These are phyloP conservation scores for Escovopsis sp. DNA, from an alignment of 2,329 filamentous ascomycete species.

Conservation along the genomic window DNA sequence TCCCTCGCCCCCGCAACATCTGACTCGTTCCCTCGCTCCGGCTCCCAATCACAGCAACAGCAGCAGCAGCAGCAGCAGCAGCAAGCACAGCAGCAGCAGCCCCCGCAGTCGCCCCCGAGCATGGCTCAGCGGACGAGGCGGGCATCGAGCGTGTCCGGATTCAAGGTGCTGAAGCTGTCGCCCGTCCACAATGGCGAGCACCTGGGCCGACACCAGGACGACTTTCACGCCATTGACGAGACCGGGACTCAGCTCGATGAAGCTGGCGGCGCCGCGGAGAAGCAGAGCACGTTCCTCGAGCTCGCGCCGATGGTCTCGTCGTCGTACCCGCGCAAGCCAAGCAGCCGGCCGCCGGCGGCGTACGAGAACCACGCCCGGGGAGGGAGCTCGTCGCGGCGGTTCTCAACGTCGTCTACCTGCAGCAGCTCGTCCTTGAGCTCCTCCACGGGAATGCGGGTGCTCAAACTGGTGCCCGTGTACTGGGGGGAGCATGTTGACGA, in stretches of 20 bases:
- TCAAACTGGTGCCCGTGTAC: conserved; percentile 51
- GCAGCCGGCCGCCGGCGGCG: conserved; percentile 8
- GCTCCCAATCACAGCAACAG: too few relatives aligned
- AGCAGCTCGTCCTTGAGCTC: conserved; percentile 16
- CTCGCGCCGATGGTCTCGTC: conserved; percentile 43
- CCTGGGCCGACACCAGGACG: conserved; percentile 37
- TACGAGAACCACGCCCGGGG: conserved; percentile 9
- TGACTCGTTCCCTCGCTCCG: conserved; percentile 30
- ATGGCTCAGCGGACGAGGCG: conserved; percentile 22
- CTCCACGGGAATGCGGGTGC: conserved; percentile 30
- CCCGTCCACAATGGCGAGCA: conserved; percentile 50
- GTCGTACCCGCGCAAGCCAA: conserved; percentile 34
- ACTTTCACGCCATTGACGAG: conserved; percentile 30
- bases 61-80: too few relatives aligned
- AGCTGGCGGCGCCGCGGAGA: neutral
- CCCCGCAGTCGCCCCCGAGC: conserved; percentile 10
- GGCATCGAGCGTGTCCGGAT: conserved; percentile 35
- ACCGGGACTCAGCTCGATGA: neutral
- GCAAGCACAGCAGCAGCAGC: conserved; percentile 15
- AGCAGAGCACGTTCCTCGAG: conserved; percentile 26
- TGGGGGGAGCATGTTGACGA: conserved; percentile 44
- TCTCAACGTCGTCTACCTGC: conserved; percentile 23
- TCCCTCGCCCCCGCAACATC: conserved; percentile 44
- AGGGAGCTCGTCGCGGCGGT: conserved; percentile 26
- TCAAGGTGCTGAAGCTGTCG: conserved; percentile 46